Base-by-base conservation (phyloP, 2,329 filamentous ascomycete species). In the Chrysoporthe cubensis region DNA sequence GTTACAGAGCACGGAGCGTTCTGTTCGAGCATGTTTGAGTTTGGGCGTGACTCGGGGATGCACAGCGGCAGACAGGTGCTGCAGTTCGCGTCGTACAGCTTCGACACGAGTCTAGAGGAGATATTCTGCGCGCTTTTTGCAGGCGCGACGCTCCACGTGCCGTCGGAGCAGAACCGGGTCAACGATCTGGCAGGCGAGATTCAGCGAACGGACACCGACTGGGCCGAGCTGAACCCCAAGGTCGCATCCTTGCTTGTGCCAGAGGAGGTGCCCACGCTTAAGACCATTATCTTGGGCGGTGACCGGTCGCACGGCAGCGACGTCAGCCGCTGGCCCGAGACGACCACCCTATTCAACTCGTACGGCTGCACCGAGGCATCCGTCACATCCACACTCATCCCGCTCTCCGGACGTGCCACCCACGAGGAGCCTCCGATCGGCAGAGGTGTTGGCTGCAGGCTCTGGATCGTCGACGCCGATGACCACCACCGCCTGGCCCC, bases 401-500 rank as follows among this genome's bases (percentile, higher is more conserved):
- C 13, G 42, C 42, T 43, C 8, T 43, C 58, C 14, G 16, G 18
- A 3, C 34, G 46, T n/a, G 32, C 50, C 21, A 16, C 46, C 40
- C 43, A 57, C 62, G 42, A 34, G 6, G 32, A 6, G 32, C 48
- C 43, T 43, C 34, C 7, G 42, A 32, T 66, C 21, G 65, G 65
- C 3, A 16, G 42, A 4, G 59, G 11, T 8, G 52, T 57, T 1
- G 65, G 65, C 13, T 14, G 48, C 26, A 5, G 2, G 1, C 26
- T 32, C 16, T 87, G 84, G 84, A 80, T 87, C 26, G 82, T 85
- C 11, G 81, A 86, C 59, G 80, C 83, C 0, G 78, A 81, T 1
- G 78, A 84, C 64, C 79, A 83, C 66, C 73, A 85, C 66, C 77
- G 75, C n/a, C 79, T 87, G 5, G 78, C 82, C 4, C 82, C 84